Evolutionary conservation across 768 basidiomycete species (phyloP), one percentile per base, ranked within the genome.

Genomic region (Lactarius evosmus): DNA sequence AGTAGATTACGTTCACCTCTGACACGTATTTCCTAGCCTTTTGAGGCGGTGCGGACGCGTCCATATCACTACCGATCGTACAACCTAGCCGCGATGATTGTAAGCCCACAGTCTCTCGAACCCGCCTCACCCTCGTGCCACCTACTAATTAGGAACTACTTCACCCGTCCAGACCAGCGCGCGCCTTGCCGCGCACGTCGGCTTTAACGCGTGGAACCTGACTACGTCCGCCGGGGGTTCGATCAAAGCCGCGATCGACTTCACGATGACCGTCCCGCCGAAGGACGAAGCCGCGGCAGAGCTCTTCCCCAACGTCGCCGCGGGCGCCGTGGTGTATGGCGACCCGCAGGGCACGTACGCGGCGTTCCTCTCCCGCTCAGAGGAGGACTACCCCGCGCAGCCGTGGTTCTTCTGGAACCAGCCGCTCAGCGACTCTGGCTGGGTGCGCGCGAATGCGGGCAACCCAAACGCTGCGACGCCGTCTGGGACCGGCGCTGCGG

Each of bases 61-160:
- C 72, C 75, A 7, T 75, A 66, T 66, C 75, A 76, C 60, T 76
- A 76, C 64, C 70, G 75, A 17, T 58, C 63, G 2, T 76, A 73
- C 67, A 76, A 76, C 58, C 67, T 75, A 12, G 72, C 69, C 17
- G 75, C 76, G 6, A 69, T 76, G 67, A 65, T 72, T 41, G 72
- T 73, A 68, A n/a, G 66, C n/a, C 19, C 30, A 11, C 44, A 30
- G 25, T 22, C 19, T n/a, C 2, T 29, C 19, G 3, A 27, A 27
- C 40, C 4, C 32, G 60, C 46, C 57, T 74, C 53, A n/a, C 7
- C 11, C n/a, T 3, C 8, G 12, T n/a, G 62, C 38, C 17, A 17
- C 9, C 40, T n/a, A 30, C 49, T 57, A 27, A 56, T 29, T 3
- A 56, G 29, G 22, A 34, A 2, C 6, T 36, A 19, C 29, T 7